These are phyloP conservation scores for Glycine soja DNA, from an alignment of 306 rosid genomes.

Conservation along the genomic window DNA sequence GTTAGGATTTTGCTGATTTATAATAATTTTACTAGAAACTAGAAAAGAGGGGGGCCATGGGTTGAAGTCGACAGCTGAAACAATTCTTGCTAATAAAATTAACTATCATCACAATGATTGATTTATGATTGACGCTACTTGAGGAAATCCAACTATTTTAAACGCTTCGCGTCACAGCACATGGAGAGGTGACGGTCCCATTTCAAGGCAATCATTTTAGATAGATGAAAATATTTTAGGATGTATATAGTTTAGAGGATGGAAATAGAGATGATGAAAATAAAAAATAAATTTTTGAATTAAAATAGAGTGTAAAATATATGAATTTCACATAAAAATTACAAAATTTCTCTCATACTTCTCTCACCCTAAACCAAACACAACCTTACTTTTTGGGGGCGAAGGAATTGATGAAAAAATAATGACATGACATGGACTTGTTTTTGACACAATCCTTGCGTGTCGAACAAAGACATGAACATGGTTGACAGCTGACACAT, in stretches of 20 bases:
- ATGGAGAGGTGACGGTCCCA: neutral
- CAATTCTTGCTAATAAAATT: neutral
- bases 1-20: neutral
- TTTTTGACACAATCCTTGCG: constrained; percentile 21
- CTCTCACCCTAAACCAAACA: too few relatives aligned
- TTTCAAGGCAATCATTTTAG: neutral
- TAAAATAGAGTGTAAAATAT: too few relatives aligned
- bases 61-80: neutral
- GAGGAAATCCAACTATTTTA: too few relatives aligned
- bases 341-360: too few relatives aligned
- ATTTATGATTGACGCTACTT: too few relatives aligned
- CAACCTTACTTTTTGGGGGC: neutral
- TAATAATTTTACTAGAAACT: neutral
- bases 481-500: neutral
- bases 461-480: neutral
- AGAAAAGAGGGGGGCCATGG: neutral
- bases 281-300: too few relatives aligned
- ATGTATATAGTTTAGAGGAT: too few relatives aligned
- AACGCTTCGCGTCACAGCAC: too few relatives aligned
- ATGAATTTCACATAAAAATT: too few relatives aligned
- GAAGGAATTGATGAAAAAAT: neutral
- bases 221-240: neutral
- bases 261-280: too few relatives aligned
- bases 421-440: neutral
- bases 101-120: neutral